Evolutionary conservation across 1,139 yeast genomes (phyloP), one percentile per base, ranked within the genome.

Genomic region (Scheffersomyces illinoinensis): DNA sequence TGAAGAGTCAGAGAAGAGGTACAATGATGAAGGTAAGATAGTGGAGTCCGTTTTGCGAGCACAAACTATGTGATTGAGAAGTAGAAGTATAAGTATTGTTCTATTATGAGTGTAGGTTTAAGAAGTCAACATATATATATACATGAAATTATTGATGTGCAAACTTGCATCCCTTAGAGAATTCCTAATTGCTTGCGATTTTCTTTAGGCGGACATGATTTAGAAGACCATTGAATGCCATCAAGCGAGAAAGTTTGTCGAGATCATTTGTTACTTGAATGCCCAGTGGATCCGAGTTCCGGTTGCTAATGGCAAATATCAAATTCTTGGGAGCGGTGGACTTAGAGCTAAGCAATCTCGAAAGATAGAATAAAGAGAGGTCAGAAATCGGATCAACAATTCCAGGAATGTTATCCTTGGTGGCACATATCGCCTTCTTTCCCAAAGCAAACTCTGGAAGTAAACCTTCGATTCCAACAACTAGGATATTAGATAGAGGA

Each of bases 321-420:
- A 68, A 58, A 53, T 63, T 64, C 53, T 67, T 64, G 6, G 56
- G 59, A 19, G 54, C 50, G 4, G 23, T 19, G 19, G 62, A 57
- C 20, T 61, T 55, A 20, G 59, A 61, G 47, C 61, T 53, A 7
- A 58, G 55, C 5, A 70, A 57, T 57, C 66, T 69, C 39, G 61
- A 59, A 14, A 71, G 54, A 57, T 72, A 72, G 39, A 65, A 67
- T 21, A 59, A 56, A n/a, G 64, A 57, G 53, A 75, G 63, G 59
- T 74, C 76, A 51, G 64, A 64, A 47, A 63, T 58, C 1, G 77
- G 76, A 50, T 71, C 68, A n/a, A 61, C 57, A 8, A 74, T 60
- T 20, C 77, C 77, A 0, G 69, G 55, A 6, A 68, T 57, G 18
- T 57, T 56, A 6, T 58, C 52, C 6, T 51, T 54, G 26, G 39